phyloP scores from a whole-genome alignment of 495 filamentous ascomycete genomes.

The Talaromyces thailandensis region DNA sequence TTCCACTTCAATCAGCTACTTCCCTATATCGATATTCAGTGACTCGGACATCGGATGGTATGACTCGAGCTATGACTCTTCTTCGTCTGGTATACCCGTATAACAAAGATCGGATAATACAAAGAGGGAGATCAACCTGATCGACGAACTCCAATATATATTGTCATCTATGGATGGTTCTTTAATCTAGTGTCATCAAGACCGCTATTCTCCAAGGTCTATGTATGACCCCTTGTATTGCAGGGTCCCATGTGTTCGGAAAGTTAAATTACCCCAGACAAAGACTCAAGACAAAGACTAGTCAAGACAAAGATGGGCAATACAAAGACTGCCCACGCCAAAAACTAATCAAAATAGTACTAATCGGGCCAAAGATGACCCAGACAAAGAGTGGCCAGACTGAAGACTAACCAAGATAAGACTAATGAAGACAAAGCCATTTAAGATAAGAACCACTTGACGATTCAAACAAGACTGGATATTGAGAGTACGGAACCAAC shows the following conservation, averaged over 20 bases:
- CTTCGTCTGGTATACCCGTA: not conserved
- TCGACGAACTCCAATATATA: not conserved
- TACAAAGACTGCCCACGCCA: no score
- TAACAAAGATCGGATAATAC: not conserved
- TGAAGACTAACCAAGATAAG: not conserved
- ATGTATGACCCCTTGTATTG: not conserved
- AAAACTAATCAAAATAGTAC: no score
- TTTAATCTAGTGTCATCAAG: not conserved
- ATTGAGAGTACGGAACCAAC: not conserved
- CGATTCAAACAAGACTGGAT: no score
- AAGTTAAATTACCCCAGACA: not conserved
- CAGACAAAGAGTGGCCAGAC: not conserved
- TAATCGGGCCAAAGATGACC: no score
- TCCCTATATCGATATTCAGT: not conserved
- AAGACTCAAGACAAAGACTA: not conserved
- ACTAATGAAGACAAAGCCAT: no score
- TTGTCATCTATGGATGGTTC: not conserved
- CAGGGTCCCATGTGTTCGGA: not conserved
- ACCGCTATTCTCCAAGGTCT: not conserved
- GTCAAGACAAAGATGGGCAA: not conserved
- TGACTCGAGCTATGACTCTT: not conserved
- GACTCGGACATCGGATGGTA: not conserved
- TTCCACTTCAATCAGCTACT: not conserved
- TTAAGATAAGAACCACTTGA: no score
- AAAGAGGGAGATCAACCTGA: not conserved